A percentile compares a stretch with the other conserved stretches of the same genome.
These are phyloP conservation scores for Saccharomycopsis hybrid DNA, from an alignment of 1,139 yeast genomes.

Conservation along the genomic window DNA sequence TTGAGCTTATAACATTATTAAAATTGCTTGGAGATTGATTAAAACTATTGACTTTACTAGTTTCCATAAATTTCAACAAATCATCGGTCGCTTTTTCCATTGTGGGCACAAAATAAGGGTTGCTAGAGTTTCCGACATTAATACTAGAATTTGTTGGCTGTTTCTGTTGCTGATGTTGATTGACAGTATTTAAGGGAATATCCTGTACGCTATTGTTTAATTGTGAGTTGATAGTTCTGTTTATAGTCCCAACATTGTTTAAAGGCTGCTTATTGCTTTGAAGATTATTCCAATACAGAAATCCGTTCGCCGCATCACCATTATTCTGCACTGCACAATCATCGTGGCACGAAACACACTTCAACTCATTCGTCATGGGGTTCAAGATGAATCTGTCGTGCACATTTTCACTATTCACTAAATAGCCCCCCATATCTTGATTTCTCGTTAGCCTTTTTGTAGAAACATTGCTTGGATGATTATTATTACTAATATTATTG, in stretches of 20 bases:
- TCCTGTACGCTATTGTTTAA: too few relatives aligned
- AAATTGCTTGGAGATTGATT: background rate
- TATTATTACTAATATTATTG: background rate
- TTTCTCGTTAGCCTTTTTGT: background rate
- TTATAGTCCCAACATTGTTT: background rate
- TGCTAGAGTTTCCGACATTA: background rate
- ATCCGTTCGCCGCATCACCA: background rate
- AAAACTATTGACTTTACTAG: background rate
- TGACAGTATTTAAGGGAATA: background rate
- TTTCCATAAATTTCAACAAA: too few relatives aligned
- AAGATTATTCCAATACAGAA: background rate
- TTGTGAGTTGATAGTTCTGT: too few relatives aligned
- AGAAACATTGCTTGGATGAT: background rate
- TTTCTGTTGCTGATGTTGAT: background rate
- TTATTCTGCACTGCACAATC: background rate
- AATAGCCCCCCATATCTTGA: too few relatives aligned
- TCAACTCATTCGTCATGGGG: slow-evolving; percentile 17
- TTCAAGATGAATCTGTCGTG: slow-evolving; percentile 19
- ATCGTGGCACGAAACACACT: slow-evolving; percentile 16
- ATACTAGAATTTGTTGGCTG: background rate
- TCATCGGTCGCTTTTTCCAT: too few relatives aligned
- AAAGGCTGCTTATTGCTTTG: background rate
- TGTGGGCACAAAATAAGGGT: background rate
- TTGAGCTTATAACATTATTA: background rate
- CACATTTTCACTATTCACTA: background rate